Evolutionary conservation across 73 alveolate genomes (phyloP).

Genomic region (Diophrys appendiculata): DNA sequence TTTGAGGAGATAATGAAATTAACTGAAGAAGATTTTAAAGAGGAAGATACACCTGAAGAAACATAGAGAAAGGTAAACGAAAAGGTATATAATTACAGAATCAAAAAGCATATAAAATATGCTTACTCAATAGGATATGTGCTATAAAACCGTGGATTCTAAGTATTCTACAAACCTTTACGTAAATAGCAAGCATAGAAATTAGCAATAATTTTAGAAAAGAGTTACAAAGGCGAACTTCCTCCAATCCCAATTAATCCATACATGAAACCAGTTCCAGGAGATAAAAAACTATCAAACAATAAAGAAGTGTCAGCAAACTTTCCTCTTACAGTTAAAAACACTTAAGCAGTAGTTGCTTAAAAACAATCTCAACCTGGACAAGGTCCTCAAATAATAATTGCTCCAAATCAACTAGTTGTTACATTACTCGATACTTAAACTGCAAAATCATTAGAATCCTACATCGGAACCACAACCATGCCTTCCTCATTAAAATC

Average conservation of each 20-base stretch:
- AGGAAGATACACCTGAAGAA: constrained; percentile 56
- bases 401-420: constrained; percentile 43
- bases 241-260: constrained; percentile 49
- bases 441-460: too few relatives aligned
- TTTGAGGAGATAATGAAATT: constrained; percentile 44
- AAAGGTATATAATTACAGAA: constrained; percentile 34
- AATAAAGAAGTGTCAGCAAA: too few relatives aligned
- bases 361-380: constrained; percentile 52
- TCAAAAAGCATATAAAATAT: constrained; percentile 32
- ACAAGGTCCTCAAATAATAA: constrained; percentile 40
- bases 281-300: too few relatives aligned
- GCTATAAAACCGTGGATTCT: constrained; percentile 46
- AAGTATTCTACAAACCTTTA: constrained; percentile 40
- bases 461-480: too few relatives aligned
- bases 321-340: constrained; percentile 42
- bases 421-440: too few relatives aligned
- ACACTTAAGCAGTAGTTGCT: background rate
- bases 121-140: constrained; percentile 29
- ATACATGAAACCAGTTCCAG: too few relatives aligned
- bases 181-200: constrained; percentile 45
- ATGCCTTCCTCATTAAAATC: too few relatives aligned
- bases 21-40: constrained; percentile 51
- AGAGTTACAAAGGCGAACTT: constrained; percentile 59
- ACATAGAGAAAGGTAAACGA: constrained; percentile 47
- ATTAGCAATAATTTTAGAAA: constrained; percentile 39